Evolutionary conservation across 805 yeast genomes (phyloP).

Genomic region (Cephaloascus fragrans): DNA sequence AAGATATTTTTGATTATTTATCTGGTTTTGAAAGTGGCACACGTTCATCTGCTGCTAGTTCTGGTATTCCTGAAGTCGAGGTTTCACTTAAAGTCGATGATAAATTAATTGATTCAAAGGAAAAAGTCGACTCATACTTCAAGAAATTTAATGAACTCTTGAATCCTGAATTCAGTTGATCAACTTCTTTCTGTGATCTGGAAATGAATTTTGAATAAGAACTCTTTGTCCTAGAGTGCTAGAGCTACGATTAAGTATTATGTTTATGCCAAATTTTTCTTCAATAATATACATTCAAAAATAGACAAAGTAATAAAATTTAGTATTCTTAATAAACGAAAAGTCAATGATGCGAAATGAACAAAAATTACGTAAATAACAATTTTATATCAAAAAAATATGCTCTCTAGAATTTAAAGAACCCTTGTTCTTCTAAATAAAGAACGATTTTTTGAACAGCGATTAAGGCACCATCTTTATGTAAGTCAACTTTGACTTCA

Average conservation of each 20-base stretch:
- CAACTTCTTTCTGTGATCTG: no score
- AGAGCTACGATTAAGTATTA: no score
- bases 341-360: no score
- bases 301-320: no score
- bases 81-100: constrained; percentile 24
- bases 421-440: constrained; percentile 75
- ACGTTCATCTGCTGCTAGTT: constrained; percentile 7
- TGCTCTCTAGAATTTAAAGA: constrained; percentile 46
- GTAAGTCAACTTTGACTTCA: constrained; percentile 47
- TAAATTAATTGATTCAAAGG: constrained; percentile 33
- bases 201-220: no score
- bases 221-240: no score
- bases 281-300: no score
- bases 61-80: constrained; percentile 17
- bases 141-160: constrained; percentile 15
- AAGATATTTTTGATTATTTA: constrained; percentile 10
- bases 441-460: constrained; percentile 68
- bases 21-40: constrained; percentile 8
- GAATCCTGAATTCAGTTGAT: no score
- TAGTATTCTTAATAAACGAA: no score
- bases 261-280: no score
- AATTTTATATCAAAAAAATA: no score
- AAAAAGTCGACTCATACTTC: constrained; percentile 28
- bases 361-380: no score
- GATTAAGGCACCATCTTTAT: constrained; percentile 49